Conservation (phyloP, 2,329 filamentous ascomycete genomes). For the Lithohypha guttulata region DNA sequence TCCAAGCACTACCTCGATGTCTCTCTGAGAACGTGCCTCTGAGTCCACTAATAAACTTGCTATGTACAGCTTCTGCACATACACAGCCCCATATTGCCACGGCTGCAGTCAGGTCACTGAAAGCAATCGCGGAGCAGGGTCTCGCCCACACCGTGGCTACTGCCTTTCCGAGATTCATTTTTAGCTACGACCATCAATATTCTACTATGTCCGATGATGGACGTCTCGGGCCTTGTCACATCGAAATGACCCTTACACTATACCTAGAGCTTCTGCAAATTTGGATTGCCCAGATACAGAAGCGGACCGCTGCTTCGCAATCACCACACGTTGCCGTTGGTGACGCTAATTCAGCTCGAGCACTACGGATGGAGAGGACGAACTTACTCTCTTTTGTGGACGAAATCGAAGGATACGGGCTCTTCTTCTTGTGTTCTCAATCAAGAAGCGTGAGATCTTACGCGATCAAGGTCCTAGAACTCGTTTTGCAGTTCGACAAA, state of each 20-base stretch:
- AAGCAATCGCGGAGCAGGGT: constrained; percentile 86
- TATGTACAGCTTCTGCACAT: constrained; percentile 94
- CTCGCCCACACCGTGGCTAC: constrained; percentile 93
- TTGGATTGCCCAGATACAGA: constrained; percentile 93
- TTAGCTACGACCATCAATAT: constrained; percentile 95
- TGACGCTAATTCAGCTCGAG: constrained; percentile 34
- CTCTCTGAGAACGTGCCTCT: constrained; percentile 83
- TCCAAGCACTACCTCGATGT: constrained; percentile 90
- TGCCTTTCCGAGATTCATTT: constrained; percentile 93
- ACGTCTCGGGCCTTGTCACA: constrained; percentile 86
- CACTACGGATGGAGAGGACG: constrained; percentile 70
- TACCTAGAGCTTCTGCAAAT: constrained; percentile 92
- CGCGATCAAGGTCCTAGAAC: constrained; percentile 79
- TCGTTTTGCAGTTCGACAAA: constrained; percentile 88
- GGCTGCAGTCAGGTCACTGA: constrained; percentile 84
- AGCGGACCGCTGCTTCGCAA: constrained; percentile 65
- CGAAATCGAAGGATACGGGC: constrained; percentile 87
- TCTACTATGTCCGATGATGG: constrained; percentile 97
- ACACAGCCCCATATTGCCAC: constrained; percentile 84
- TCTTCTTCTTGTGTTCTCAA: constrained; percentile 96
- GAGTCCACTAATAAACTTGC: constrained; percentile 81
- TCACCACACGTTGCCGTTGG: constrained; percentile 50
- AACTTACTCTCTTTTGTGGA: constrained; percentile 89
- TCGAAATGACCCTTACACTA: constrained; percentile 82
- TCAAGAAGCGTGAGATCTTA: constrained; percentile 80